A percentile compares a stretch with the other conserved stretches of the same genome.
Conservation (phyloP, 345 rosid species). For the Citropsis articulata region DNA sequence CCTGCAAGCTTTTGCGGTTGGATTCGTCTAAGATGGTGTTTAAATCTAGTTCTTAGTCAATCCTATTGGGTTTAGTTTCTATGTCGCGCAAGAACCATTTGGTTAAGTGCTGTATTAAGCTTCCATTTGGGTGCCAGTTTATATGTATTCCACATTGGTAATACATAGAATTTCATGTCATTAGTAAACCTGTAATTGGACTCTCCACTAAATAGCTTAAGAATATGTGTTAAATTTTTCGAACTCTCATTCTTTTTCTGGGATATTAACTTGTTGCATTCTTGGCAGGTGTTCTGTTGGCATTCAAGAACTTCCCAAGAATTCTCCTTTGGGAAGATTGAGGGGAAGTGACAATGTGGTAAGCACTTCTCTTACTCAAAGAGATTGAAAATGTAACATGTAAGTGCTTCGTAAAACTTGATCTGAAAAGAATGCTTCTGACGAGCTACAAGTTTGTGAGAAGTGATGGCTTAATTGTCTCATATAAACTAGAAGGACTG, state of each 20-base stretch:
- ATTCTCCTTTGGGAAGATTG: constrained; percentile 81
- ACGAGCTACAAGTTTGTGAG: not conserved
- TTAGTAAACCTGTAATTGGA: not conserved
- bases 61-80: not conserved
- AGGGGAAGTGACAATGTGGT: constrained; percentile 96
- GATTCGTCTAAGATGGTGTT: not conserved
- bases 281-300: constrained; percentile 78
- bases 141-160: not conserved
- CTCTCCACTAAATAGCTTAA: not conserved
- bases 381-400: not conserved
- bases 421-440: not conserved
- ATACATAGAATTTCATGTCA: not conserved
- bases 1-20: no score
- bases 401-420: not conserved
- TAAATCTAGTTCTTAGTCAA: not conserved
- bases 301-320: constrained; percentile 77
- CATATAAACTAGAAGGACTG: not conserved
- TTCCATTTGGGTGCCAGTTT: not conserved
- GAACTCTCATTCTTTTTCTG: not conserved
- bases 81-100: not conserved
- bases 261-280: not conserved
- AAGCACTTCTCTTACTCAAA: constrained; percentile 22
- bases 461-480: not conserved
- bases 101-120: not conserved
- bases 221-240: not conserved